Base-by-base conservation (phyloP, 495 filamentous ascomycete genomes). In the Friedmanniomyces endolithicus region DNA sequence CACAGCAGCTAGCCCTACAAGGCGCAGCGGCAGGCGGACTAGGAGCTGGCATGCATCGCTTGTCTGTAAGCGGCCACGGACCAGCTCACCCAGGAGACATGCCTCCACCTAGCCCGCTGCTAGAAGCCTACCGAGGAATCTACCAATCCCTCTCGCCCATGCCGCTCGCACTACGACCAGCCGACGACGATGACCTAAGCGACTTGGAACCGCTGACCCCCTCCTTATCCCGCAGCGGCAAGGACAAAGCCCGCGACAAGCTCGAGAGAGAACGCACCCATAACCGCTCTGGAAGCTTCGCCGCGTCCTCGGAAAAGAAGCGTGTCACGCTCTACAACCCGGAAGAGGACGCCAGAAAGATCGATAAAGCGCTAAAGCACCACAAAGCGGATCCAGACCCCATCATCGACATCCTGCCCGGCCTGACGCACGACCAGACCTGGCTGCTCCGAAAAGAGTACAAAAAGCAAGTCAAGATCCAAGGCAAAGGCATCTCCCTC, bases 111-210 rank as follows among this genome's bases (percentile, higher is more conserved):
- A 92, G 86, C 54, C 92, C 92, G 0, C 74, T 96, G 17, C 77
- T 95, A 12, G 92, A 96, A 69, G 84, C 92, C 1, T 98, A 98
- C 70, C 83, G 82, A 55, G 92, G 92, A 7, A 95, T 89, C 1
- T 98, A 94, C 64, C 92, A 98, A 68, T 86, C 85, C 49, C 87
- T 96, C 61, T 94, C 90, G 1, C 90, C 92, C 1, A 92, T 95
- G 87, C 90, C 90, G 0, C 88, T 86, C 0, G 86, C 90, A 0
- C 71, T 83, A 40, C 66, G 73, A 53, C 66, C 67, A 7, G 61
- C 64, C 7, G 56, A 70, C 39, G 69, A 71, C 48, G 48, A 65
- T 12, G 63, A 64, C 37, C 47, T 64, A 11, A 65, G 68, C 40
- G 64, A 69, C 43, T 48, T 73, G 0, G 53, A 58, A 11, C 56